Conservation (phyloP, 805 yeast species). For the Sungouiella thailandica region DNA sequence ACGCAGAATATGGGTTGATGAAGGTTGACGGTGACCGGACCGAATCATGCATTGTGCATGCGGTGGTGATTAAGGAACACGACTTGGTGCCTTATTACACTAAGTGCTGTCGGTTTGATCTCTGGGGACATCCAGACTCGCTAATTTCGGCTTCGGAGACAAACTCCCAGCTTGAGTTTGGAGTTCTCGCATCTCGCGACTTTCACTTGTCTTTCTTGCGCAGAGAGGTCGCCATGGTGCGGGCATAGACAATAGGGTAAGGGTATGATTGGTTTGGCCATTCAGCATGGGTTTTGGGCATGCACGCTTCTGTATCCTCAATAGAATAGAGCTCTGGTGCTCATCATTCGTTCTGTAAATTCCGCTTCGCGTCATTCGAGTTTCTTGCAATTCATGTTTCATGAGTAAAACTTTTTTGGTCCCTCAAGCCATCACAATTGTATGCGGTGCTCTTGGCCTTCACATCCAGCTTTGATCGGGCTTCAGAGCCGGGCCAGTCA, state of each 20-base stretch:
- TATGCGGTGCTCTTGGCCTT: too few relatives aligned
- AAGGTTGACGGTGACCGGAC: slow-evolving; percentile 3
- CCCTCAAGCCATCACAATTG: too few relatives aligned
- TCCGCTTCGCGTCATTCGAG: too few relatives aligned
- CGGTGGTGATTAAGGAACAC: slow-evolving; percentile 48
- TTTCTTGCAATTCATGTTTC: too few relatives aligned
- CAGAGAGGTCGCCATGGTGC: slow-evolving; percentile 11
- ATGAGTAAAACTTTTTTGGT: too few relatives aligned
- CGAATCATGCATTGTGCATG: slow-evolving; percentile 24
- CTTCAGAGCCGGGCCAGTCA: slow-evolving; percentile 10
- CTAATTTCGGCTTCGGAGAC: slow-evolving; percentile 7
- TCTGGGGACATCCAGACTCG: slow-evolving; percentile 17
- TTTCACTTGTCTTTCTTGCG: slow-evolving; percentile 39
- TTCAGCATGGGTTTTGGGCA: not conserved
- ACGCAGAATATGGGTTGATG: slow-evolving; percentile 12
- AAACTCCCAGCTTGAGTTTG: slow-evolving; percentile 30
- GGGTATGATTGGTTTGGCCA: not conserved
- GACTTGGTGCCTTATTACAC: slow-evolving; percentile 42
- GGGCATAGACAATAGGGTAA: not conserved
- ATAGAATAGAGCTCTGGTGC: too few relatives aligned
- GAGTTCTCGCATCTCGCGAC: slow-evolving; percentile 31
- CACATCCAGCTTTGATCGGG: too few relatives aligned
- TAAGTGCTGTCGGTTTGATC: slow-evolving; percentile 33
- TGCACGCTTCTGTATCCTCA: too few relatives aligned
- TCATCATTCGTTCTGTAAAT: too few relatives aligned